Percentiles rank a stretch among this genome's conserved stretches.
phyloP scores from a whole-genome alignment of 1,284 basidiomycete species.

The Puccinia triticina region DNA sequence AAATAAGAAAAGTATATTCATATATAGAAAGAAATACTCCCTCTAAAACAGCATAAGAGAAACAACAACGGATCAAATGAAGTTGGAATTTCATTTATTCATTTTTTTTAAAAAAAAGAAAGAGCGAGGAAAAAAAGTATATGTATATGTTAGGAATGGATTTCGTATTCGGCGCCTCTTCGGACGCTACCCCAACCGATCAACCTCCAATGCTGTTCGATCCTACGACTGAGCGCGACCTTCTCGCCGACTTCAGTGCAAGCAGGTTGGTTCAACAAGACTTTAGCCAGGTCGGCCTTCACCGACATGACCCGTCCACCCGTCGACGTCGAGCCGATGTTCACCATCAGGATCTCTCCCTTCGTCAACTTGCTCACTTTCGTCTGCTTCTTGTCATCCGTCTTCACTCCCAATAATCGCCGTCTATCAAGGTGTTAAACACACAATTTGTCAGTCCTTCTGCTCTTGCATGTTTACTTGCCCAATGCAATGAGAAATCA shows the following conservation, averaged over 20 bases:
- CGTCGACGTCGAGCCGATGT: constrained; percentile 90
- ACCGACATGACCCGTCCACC: constrained; percentile 88
- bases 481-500: not conserved
- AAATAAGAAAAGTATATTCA: too few species aligned
- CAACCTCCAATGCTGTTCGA: constrained; percentile 92
- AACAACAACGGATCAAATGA: too few species aligned
- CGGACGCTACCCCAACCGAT: constrained; percentile 60
- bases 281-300: constrained; percentile 89
- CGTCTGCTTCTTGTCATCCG: constrained; percentile 97
- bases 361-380: constrained; percentile 91
- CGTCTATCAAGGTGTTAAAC: constrained; percentile 62
- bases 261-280: constrained; percentile 84
- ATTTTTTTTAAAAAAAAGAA: too few species aligned
- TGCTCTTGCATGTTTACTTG: not conserved
- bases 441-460: not conserved
- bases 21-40: too few species aligned
- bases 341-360: constrained; percentile 89
- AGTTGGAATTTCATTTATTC: too few species aligned
- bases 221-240: constrained; percentile 85
- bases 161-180: constrained; percentile 52
- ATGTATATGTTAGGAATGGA: not conserved
- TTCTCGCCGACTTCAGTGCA: constrained; percentile 95
- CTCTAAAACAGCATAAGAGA: too few species aligned
- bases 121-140: too few species aligned
- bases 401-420: constrained; percentile 93